Evolutionary conservation across 371 early-diverging fungal species (phyloP), one percentile per base, ranked within the genome.

Genomic region (Actinomucor elegans): DNA sequence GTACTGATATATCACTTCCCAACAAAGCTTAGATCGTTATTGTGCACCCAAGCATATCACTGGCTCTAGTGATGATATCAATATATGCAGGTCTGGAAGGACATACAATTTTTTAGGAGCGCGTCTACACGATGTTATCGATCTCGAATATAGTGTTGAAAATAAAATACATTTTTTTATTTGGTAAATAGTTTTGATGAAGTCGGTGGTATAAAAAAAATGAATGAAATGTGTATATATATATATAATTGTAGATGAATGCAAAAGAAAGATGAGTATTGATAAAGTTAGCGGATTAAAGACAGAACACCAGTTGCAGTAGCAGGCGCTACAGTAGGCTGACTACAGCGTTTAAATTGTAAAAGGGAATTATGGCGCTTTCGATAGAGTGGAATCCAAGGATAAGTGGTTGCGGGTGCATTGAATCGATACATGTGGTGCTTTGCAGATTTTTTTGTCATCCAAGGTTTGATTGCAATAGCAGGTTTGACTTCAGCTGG

Each of bases 351-450:
- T 33, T 32, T 46, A 10, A 31, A n/a, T 32, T 46, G 46, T 9
- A 17, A 14, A 59, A 29, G 27, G 56, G 31, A 37, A 45, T 52
- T 49, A 26, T 49, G 57, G 17, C 48, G 59, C 17, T 47, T 51
- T 27, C 48, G 26, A 27, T 52, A 48, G 15, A 43, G 33, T 3
- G 59, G 59, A 21, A 58, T 41, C 59, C 59, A 58, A 31, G 59
- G 59, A 21, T 52, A 52, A 10, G 40, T 24, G 9, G 47, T 20
- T 10, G 52, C 32, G 4, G 35, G 15, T 8, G 42, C 9, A 5
- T 24, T 15, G 20, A n/a, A n/a, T n/a, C n/a, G n/a, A n/a, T n/a
- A n/a, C n/a, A n/a, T n/a, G n/a, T n/a, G n/a, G n/a, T 27, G 48
- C 15, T 23, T 47, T 1, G 33, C 2, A 7, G 48, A 8, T 18